Base-by-base conservation (phyloP, 2,329 filamentous ascomycete species). In the Claviceps humidiphila region DNA sequence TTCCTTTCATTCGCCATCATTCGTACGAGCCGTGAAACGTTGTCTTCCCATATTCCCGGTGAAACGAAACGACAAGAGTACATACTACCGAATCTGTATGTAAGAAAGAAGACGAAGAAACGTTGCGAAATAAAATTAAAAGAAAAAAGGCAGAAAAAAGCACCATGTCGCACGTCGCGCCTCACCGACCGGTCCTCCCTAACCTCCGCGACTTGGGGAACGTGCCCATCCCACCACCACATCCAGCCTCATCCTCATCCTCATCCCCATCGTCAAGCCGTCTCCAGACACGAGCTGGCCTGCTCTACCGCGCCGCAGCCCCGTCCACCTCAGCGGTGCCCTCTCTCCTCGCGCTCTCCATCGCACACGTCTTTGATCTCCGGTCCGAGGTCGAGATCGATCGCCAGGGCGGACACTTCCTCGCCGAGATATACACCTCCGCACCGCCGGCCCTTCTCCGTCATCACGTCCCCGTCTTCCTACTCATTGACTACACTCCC, bases 141-240 rank as follows among this genome's bases (percentile, higher is more conserved):
- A 22, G 9, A 46, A 11, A 24, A 37, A 20, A 20, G 13, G 17
- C 5, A 16, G 16, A 47, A 22, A 34, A 46, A 2, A 37, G 30
- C 26, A 51, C 47, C 38, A 61, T 60, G 62, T 40, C 54, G 41
- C 45, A 61, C 39, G 58, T 64, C 46, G 55, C 52, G 8, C 73
- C 74, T 16, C 76, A 76, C 59, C 59, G 74, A 53, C 52, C 62
- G 51, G 68, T 84, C 38, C 67, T 87, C 39, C 72, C 71, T 56
- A 88, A 89, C 67, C 82, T 88, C 62, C 76, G 85, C 51, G 82
- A 86, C 62, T 68, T 84, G 26, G 82, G 82, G 56, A 80, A 80
- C 45, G 80, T 82, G 57, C 68, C 74, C 9, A 62, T 78, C 46
- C 53, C 20, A 59, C 13, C 22, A 45, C 14, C 22, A 45, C 16